These are phyloP conservation scores for Monilinia fructigena DNA, from an alignment of 2,329 filamentous ascomycete species.

Conservation along the genomic window DNA sequence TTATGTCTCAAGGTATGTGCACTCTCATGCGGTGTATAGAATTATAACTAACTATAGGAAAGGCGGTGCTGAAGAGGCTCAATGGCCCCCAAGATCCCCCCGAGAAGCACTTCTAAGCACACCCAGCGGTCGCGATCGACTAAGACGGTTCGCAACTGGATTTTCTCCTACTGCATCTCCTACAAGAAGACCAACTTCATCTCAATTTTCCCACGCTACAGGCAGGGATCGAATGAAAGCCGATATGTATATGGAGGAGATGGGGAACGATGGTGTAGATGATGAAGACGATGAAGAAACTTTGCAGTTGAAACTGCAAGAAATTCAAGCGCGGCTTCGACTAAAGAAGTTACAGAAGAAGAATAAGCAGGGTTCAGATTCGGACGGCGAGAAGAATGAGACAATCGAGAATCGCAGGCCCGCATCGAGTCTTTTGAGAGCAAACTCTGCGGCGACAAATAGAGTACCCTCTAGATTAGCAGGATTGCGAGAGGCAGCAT, in stretches of 20 bases:
- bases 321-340: slow-evolving; percentile 83
- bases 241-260: slow-evolving; percentile 41
- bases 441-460: slow-evolving; percentile 34
- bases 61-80: slow-evolving; percentile 21
- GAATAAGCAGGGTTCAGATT: slow-evolving; percentile 41
- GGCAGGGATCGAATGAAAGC: slow-evolving; percentile 30
- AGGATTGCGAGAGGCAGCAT: slow-evolving; percentile 25
- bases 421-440: slow-evolving; percentile 27
- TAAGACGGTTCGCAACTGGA: slow-evolving; percentile 65
- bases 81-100: slow-evolving; percentile 67
- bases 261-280: slow-evolving; percentile 48
- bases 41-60: slow-evolving; percentile 13
- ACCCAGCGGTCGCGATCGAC: slow-evolving; percentile 75
- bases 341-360: slow-evolving; percentile 81
- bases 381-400: slow-evolving; percentile 30
- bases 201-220: slow-evolving; percentile 28
- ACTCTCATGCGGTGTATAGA: slow-evolving; percentile 3
- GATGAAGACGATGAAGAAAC: slow-evolving; percentile 80
- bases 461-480: slow-evolving; percentile 35
- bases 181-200: slow-evolving; percentile 45
- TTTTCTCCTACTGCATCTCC: slow-evolving; percentile 69
- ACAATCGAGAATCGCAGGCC: slow-evolving; percentile 23
- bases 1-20: slow-evolving; percentile 24
- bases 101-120: slow-evolving; percentile 64
- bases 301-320: slow-evolving; percentile 78